Conservation (phyloP, 345 rosid species). For the Gossypium thurberi region DNA sequence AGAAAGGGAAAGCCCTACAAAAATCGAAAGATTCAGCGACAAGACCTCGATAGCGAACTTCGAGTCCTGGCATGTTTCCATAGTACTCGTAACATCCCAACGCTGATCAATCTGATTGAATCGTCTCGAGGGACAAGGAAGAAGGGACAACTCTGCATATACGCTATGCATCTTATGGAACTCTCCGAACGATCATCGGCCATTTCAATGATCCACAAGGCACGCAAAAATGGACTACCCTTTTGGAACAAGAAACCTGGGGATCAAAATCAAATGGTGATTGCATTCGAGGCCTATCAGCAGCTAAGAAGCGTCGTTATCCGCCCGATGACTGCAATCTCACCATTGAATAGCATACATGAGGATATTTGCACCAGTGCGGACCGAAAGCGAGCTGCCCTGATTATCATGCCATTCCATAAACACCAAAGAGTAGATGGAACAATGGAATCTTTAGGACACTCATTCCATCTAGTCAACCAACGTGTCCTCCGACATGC, state of each 20-base stretch:
- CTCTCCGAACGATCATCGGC: slow-evolving; percentile 70
- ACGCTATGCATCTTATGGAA: slow-evolving; percentile 75
- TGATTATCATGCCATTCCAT: slow-evolving; percentile 63
- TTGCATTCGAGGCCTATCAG: slow-evolving; percentile 62
- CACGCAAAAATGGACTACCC: slow-evolving; percentile 59
- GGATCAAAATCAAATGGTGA: slow-evolving; percentile 45
- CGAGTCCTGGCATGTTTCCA: slow-evolving; percentile 52
- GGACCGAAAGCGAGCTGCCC: slow-evolving; percentile 44
- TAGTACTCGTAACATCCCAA: slow-evolving; percentile 44
- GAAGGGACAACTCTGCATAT: slow-evolving; percentile 46
- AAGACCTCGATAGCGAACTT: slow-evolving; percentile 28
- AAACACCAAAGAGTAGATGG: slow-evolving; percentile 60
- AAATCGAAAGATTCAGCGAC: slow-evolving; percentile 34
- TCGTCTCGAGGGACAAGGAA: slow-evolving; percentile 57
- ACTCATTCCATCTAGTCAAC: slow-evolving; percentile 40
- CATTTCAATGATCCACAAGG: slow-evolving; percentile 74
- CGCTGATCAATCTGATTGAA: slow-evolving; percentile 54
- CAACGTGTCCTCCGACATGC: slow-evolving; percentile 38
- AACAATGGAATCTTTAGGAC: slow-evolving; percentile 55
- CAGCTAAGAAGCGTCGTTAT: slow-evolving; percentile 56
- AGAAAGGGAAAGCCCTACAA: slow-evolving; percentile 30
- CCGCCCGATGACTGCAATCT: slow-evolving; percentile 79
- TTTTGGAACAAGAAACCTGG: slow-evolving; percentile 50
- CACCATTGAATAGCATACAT: slow-evolving; percentile 45
- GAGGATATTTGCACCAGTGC: slow-evolving; percentile 64